These are phyloP conservation scores for Fabrea salina DNA, from an alignment of 169 alveolate species.

Conservation along the genomic window DNA sequence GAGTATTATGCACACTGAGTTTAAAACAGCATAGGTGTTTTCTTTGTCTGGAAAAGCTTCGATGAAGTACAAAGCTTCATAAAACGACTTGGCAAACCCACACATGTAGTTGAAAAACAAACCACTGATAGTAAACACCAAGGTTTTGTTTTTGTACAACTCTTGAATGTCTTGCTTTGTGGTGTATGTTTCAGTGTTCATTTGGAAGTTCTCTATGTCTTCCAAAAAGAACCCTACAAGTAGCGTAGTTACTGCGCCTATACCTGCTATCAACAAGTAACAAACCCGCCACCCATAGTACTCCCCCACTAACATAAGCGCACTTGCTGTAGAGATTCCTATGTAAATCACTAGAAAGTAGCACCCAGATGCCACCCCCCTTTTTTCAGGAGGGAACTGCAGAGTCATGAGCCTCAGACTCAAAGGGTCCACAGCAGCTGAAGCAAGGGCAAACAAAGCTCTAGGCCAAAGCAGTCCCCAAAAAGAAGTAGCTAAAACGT, in stretches of 20 bases:
- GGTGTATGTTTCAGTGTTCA: background rate
- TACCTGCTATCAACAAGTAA: background rate
- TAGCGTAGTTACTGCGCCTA: background rate
- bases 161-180: background rate
- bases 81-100: background rate
- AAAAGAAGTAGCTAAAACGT: background rate
- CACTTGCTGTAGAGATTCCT: constrained; percentile 4
- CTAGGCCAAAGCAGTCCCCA: background rate
- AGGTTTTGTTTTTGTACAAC: background rate
- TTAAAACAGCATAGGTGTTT: background rate
- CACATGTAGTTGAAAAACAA: background rate
- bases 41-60: constrained; percentile 7
- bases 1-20: background rate
- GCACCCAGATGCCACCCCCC: constrained; percentile 2
- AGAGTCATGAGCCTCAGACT: background rate
- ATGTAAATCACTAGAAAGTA: constrained; percentile 16
- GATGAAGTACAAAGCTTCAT: constrained; percentile 22
- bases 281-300: background rate
- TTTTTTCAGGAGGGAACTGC: background rate
- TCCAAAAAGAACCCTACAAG: background rate
- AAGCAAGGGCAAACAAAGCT: background rate
- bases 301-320: background rate
- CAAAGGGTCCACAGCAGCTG: background rate
- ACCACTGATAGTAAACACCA: background rate
- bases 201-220: background rate